Evolutionary conservation across 2,329 filamentous ascomycete species (phyloP), one percentile per base, ranked within the genome.

Genomic region (Sporothrix brunneoviolacea): DNA sequence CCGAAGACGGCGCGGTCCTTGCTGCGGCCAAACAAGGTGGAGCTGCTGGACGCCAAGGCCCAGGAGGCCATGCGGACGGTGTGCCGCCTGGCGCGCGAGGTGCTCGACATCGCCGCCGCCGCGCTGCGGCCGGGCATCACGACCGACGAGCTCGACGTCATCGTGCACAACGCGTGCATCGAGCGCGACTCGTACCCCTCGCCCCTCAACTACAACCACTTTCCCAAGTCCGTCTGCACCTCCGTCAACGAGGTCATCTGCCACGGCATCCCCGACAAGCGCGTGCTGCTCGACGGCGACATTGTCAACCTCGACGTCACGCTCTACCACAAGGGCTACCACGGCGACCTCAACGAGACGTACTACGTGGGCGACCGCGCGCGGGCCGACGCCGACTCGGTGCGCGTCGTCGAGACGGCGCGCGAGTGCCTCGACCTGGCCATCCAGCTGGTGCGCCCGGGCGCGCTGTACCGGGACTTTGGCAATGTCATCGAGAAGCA

Each of bases 221-320:
- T 97, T 70, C 93, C 93, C 58, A 98, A 98, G 72, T 98, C 93
- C 0, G 88, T 96, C 55, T 98, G 93, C 70, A 97, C 91, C 3
- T 97, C 91, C 3, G 72, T 88, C 44, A 98, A 98, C 73, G 93
- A 98, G 70, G 87, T 95, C 57, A 97, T 98, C 67, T 98, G 93
- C 73, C 93, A 98, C 74, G 93, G 93, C 48, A 98, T 98, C 57
- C 93, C 93, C 15, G 93, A 98, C 63, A 83, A 95, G 66, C 82
- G 93, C 50, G 76, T 86, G 8, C 77, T 98, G 1, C 70, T 89
- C 56, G 91, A 98, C 59, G 93, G 93, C 55, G 93, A 98, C 62
- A 97, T 98, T 58, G 73, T 98, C 63, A 98, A 98, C 71, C 90
- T 98, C 58, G 93, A 98, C 61, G 88, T 98, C 5, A 91, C 90